Base-by-base conservation (phyloP, 1,139 yeast genomes). In the Hyphopichia wangnamkhiaoensis region DNA sequence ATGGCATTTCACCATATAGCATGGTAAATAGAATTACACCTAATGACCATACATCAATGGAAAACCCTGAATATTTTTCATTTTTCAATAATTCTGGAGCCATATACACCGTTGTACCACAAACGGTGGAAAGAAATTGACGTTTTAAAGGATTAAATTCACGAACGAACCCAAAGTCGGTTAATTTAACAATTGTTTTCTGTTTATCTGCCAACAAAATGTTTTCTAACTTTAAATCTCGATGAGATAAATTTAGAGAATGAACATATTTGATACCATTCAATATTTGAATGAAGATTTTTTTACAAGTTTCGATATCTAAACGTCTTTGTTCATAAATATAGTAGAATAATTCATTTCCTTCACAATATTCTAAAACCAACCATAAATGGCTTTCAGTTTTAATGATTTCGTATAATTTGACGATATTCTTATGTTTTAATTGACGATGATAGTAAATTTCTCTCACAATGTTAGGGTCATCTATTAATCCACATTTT, bases 101-200 rank as follows among this genome's bases (percentile, higher is more conserved):
- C 38, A 35, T 90, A 57, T 93, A 93, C 5, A 90, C 95, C 0
- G 91, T 81, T 0, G 98, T 93, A 2, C 98, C 98, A 62, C 98
- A 93, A 1, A 90, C 74, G 0, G 97, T 93, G 35, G 86, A 86
- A 33, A 93, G 63, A 38, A 82, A 65, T n/a, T 59, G 60, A 63
- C 76, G 46, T 68, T 71, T 38, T 66, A 72, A 47, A 55, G 84
- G 68, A 71, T 66, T 65, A 45, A 59, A 82, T 54, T 90, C 97
- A 46, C 98, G 70, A 2, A 96, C 90, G 59, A 93, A 91, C 0
- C 98, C 98, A 63, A 93, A 91, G 65, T 93, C 98, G 3, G 95
- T 82, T 40, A 91, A 63, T 59, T 89, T 89, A 23, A 89, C 82
- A 2, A 62, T 43, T 5, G 67, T 51, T 48, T 79, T 79, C 40